A percentile compares a stretch with the other conserved stretches of the same genome.
Conservation (phyloP, 768 basidiomycete species). For the Pilatotrama ljubarskyi region DNA sequence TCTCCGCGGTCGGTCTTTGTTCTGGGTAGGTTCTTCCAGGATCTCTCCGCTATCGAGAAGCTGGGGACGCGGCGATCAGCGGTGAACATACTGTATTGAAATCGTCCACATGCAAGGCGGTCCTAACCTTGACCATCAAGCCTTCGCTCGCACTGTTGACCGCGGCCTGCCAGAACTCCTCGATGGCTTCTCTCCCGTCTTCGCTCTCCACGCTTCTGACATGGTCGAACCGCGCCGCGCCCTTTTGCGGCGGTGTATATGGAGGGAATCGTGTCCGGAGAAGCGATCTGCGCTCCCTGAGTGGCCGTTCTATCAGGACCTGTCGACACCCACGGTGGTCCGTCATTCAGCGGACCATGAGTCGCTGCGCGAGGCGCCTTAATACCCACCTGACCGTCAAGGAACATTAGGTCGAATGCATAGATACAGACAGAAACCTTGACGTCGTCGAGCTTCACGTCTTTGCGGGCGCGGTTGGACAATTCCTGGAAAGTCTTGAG, state of each 20-base stretch:
- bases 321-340: slow-evolving; percentile 31
- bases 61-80: slow-evolving; percentile 37
- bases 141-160: slow-evolving; percentile 83
- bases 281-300: slow-evolving; percentile 67
- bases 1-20: slow-evolving; percentile 44
- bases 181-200: slow-evolving; percentile 58
- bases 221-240: slow-evolving; percentile 65
- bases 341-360: slow-evolving; percentile 3
- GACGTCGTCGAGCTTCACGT: slow-evolving; percentile 73
- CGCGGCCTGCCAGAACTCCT: slow-evolving; percentile 75
- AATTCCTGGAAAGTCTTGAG: slow-evolving; percentile 85
- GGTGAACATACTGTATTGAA: slow-evolving; percentile 1
- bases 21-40: slow-evolving; percentile 36
- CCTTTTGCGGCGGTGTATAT: slow-evolving; percentile 42
- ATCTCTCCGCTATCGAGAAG: slow-evolving; percentile 60
- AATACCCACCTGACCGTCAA: slow-evolving; percentile 69
- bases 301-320: slow-evolving; percentile 67
- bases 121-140: slow-evolving; percentile 84
- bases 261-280: slow-evolving; percentile 66
- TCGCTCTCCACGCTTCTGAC: slow-evolving; percentile 72
- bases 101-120: neutral
- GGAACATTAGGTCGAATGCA: slow-evolving; percentile 87
- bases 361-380: slow-evolving; percentile 13
- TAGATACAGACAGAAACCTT: slow-evolving; percentile 81
- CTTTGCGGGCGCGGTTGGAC: slow-evolving; percentile 81